Evolutionary conservation across 345 rosid species (phyloP), one percentile per base, ranked within the genome.

Genomic region (Ceriops zippeliana): DNA sequence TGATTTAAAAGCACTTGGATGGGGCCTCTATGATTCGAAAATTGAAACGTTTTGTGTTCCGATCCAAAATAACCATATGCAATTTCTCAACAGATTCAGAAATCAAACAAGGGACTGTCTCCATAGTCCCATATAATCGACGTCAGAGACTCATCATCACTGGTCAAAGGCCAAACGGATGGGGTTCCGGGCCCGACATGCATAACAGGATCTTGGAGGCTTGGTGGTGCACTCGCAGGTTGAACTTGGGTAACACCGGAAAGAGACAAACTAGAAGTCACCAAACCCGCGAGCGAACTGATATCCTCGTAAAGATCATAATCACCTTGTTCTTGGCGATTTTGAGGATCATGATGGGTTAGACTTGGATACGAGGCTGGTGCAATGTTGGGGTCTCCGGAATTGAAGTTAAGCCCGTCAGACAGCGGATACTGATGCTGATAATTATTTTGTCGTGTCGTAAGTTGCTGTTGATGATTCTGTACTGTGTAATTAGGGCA

Each of bases 91-190:
- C 49, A 47, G 9, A 38, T 54, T 83, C 81, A 84, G 63, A 87
- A 80, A 82, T 86, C 90, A 54, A 82, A 84, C 37, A 79, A 74
- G 73, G 80, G 80, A 10, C 87, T 82, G 74, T 91, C 90, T 20
- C 72, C 73, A 71, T 85, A 80, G 68, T 89, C 97, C 90, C 92
- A 87, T 59, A 88, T 71, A 54, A 63, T 78, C 17, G 84, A 73
- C 47, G 85, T 74, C 1, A 84, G 80, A 58, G 74, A 84, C 42
- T 81, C 85, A 47, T 91, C 96, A 65, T 86, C 97, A 27, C 77
- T 79, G 0, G 83, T 66, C 47, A 84, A 72, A 27, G 89, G 93
- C 97, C 97, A 89, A 32, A 83, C 64, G 7, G 86, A 38, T 0
- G 91, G 85, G 24, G 86, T 81, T 58, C 79, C 85, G 6, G 81